Evolutionary conservation across 2,329 filamentous ascomycete species (phyloP).

Genomic region (Fusarium caatingaense): DNA sequence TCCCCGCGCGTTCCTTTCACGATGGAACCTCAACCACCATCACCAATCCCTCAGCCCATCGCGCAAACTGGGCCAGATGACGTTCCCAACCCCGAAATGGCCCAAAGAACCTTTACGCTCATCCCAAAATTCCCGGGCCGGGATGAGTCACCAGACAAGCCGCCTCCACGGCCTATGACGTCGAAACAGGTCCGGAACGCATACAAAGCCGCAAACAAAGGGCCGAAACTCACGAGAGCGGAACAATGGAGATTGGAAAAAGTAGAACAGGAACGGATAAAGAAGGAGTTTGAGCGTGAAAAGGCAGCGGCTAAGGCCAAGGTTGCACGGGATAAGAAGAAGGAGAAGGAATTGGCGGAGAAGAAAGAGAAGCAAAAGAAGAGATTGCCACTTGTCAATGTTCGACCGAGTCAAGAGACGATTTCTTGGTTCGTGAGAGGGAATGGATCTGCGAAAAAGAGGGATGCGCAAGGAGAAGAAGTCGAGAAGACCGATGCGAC

Average conservation of each 20-base stretch:
- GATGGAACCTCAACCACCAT: not conserved
- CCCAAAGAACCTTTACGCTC: constrained; percentile 60
- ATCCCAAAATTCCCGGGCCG: constrained; percentile 51
- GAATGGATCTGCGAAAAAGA: constrained; percentile 49
- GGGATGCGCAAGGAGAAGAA: constrained; percentile 40
- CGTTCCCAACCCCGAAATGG: constrained; percentile 46
- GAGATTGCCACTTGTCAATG: constrained; percentile 65
- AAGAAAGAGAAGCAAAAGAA: constrained; percentile 62
- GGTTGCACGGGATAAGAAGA: constrained; percentile 65
- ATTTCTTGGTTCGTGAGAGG: constrained; percentile 64
- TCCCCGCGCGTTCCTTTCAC: constrained; percentile 27
- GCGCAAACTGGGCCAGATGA: constrained; percentile 29
- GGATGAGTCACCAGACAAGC: constrained; percentile 31
- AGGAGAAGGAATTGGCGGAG: constrained; percentile 63
- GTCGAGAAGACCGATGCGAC: constrained; percentile 15
- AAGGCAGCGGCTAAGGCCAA: constrained; percentile 61
- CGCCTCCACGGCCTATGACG: constrained; percentile 52
- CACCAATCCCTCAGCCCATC: not conserved
- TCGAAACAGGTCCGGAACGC: constrained; percentile 57
- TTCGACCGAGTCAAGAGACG: constrained; percentile 67
- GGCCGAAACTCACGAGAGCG: constrained; percentile 54
- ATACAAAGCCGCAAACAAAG: constrained; percentile 51
- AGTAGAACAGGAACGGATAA: constrained; percentile 66
- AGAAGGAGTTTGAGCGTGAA: constrained; percentile 63
- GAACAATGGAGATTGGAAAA: constrained; percentile 55